These are phyloP conservation scores for Trametes maxima DNA, from an alignment of 768 basidiomycete genomes.

Conservation along the genomic window DNA sequence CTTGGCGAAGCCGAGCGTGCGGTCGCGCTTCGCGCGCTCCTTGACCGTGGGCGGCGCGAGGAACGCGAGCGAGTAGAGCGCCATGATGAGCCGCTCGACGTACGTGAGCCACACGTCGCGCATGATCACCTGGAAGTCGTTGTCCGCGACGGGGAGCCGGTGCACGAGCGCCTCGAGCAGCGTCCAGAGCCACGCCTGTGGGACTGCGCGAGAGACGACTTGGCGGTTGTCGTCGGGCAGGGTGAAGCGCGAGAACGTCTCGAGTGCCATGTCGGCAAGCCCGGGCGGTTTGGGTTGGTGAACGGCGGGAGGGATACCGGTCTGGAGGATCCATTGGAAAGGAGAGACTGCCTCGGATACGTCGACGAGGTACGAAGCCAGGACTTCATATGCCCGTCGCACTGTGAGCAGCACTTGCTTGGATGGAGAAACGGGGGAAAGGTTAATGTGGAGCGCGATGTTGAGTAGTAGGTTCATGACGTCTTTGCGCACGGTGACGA, in stretches of 20 bases:
- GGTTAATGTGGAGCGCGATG: conserved; percentile 53
- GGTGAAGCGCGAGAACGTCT: conserved; percentile 79
- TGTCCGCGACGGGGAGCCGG: conserved; percentile 78
- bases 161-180: conserved; percentile 75
- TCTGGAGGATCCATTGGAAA: conserved; percentile 55
- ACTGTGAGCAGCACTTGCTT: conserved; percentile 48
- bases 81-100: conserved; percentile 76
- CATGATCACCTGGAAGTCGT: conserved; percentile 68
- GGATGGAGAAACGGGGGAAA: conserved; percentile 47
- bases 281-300: conserved; percentile 35
- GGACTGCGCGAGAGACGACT: conserved; percentile 62
- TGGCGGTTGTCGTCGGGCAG: conserved; percentile 80
- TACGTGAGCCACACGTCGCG: conserved; percentile 73
- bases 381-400: conserved; percentile 61
- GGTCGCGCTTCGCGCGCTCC: conserved; percentile 64
- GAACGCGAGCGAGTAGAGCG: conserved; percentile 87
- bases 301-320: conserved; percentile 45
- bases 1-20: conserved; percentile 64
- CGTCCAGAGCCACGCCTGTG: conserved; percentile 56
- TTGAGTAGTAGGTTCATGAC: conserved; percentile 68
- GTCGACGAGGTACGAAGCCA: conserved; percentile 78
- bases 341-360: conserved; percentile 67
- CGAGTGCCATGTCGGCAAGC: conserved; percentile 76
- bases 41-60: conserved; percentile 78
- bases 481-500: conserved; percentile 77